Evolutionary conservation across 2,329 filamentous ascomycete genomes (phyloP).

Genomic region (Hypocrella siamensis): DNA sequence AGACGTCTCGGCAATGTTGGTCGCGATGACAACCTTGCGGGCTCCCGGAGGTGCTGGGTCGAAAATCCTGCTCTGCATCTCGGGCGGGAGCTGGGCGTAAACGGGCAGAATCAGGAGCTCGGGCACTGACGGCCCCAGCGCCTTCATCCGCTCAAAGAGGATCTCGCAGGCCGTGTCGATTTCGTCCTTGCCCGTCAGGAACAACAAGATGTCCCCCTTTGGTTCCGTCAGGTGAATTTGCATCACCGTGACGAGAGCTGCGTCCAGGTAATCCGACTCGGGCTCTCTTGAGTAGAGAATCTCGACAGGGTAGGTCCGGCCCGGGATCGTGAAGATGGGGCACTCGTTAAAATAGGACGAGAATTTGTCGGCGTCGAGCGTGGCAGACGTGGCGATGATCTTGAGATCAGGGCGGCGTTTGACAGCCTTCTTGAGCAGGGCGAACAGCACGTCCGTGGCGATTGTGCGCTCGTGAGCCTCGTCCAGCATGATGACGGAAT

Average conservation of each 20-base stretch:
- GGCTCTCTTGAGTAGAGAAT: constrained; percentile 91
- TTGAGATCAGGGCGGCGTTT: constrained; percentile 78
- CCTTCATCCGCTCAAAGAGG: constrained; percentile 89
- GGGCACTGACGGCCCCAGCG: constrained; percentile 75
- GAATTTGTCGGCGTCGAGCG: constrained; percentile 93
- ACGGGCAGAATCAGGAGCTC: constrained; percentile 88
- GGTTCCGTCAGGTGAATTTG: constrained; percentile 93
- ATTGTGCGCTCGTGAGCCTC: constrained; percentile 97
- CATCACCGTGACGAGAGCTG: constrained; percentile 92
- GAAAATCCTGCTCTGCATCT: constrained; percentile 90
- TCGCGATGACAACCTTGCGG: constrained; percentile 92
- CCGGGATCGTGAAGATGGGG: constrained; percentile 92
- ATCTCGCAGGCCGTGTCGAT: constrained; percentile 94
- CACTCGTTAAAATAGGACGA: constrained; percentile 91
- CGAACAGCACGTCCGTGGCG: constrained; percentile 88
- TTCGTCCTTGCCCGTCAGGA: constrained; percentile 93
- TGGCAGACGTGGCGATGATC: constrained; percentile 91
- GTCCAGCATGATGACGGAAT: constrained; percentile 95
- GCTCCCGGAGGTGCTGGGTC: constrained; percentile 76
- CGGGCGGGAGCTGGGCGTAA: constrained; percentile 85
- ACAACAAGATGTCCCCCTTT: constrained; percentile 85
- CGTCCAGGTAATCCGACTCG: constrained; percentile 88
- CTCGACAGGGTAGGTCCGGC: constrained; percentile 88
- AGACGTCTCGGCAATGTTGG: constrained; percentile 95
- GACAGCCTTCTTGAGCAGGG: constrained; percentile 81